Base-by-base conservation (phyloP, 1,139 yeast genomes). In the Blastobotrys illinoisensis region DNA sequence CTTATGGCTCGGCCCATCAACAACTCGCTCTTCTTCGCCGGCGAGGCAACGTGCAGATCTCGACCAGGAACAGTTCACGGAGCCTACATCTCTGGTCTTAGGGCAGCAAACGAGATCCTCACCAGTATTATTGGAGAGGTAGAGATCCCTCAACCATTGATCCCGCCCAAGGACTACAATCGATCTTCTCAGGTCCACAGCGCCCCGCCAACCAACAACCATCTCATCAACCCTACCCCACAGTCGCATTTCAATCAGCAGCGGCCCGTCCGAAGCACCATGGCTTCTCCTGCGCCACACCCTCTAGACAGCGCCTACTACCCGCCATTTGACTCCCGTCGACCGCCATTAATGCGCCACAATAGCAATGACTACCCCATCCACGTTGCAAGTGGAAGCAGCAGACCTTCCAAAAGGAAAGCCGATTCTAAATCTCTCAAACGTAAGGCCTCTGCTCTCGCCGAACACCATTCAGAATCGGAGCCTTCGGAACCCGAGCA, bases 61-160 rank as follows among this genome's bases (percentile, higher is more conserved):
- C 69, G 71, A 52, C 78, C 79, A 0, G 77, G 77, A 1, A 73
- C 79, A 0, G 74, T 74, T 3, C 78, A 75, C 54, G 79, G 79
- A 0, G 78, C 79, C 0, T 74, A 73, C 55, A 58, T 74, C 0
- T 73, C 77, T 5, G 78, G 78, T 2, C 60, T 75, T 26, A 62
- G 77, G 14, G 77, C 74, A 1, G 78, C 78, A 0, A 69, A 67
- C 23, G 78, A 74, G 48, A 73, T 73, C 1, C 58, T 74, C 32
- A 71, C 72, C 40, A 69, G 74, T 51, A 52, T 75, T 21, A 67
- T 74, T 45, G 78, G 78, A 3, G 72, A 71, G 19, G 67, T 74
- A 19, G 68, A 69, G 20, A 68, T 74, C 1, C 75, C 78, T 0
- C 66, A 68, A 45, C 73, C 74, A 5, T 61, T 74, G 24, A 66